A percentile compares a stretch with the other conserved stretches of the same genome.
phyloP scores from a whole-genome alignment of 805 yeast genomes.

The Sugiyamaella smithiae region DNA sequence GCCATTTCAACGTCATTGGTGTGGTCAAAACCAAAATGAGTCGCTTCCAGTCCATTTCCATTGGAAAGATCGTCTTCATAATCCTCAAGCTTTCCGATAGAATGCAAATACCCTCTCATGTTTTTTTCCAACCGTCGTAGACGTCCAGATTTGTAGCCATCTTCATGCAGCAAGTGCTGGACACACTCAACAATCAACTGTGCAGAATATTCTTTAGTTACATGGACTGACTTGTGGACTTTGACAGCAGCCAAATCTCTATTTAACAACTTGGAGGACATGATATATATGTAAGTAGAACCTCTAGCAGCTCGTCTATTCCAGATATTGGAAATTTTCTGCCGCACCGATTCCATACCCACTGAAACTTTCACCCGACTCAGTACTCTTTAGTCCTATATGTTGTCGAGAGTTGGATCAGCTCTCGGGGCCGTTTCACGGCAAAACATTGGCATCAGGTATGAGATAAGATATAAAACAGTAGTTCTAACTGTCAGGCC shows the following conservation, averaged over 20 bases:
- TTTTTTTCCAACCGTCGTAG: not conserved
- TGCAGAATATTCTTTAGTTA: slow-evolving; percentile 1
- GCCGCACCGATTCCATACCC: no score
- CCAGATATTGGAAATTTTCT: no score
- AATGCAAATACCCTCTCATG: not conserved
- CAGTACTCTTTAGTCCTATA: no score
- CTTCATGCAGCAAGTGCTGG: not conserved
- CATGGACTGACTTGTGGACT: not conserved
- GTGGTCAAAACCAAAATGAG: slow-evolving; percentile 52
- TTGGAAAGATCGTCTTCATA: not conserved
- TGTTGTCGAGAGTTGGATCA: no score
- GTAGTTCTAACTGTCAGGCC: no score
- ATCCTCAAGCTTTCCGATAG: not conserved
- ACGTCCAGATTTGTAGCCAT: slow-evolving; percentile 1
- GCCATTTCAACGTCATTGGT: no score
- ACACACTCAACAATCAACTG: not conserved
- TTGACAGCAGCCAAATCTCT: not conserved
- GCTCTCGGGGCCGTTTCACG: no score
- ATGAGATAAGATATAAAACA: no score
- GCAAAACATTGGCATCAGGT: no score
- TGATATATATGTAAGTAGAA: no score
- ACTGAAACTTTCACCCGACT: slow-evolving; percentile 5
- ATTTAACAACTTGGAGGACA: not conserved
- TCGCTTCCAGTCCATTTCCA: not conserved
- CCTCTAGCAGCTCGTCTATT: no score